Percentiles rank a stretch among this genome's conserved stretches.
Conservation (phyloP, 805 yeast genomes). For the Metschnikowia anglica region DNA sequence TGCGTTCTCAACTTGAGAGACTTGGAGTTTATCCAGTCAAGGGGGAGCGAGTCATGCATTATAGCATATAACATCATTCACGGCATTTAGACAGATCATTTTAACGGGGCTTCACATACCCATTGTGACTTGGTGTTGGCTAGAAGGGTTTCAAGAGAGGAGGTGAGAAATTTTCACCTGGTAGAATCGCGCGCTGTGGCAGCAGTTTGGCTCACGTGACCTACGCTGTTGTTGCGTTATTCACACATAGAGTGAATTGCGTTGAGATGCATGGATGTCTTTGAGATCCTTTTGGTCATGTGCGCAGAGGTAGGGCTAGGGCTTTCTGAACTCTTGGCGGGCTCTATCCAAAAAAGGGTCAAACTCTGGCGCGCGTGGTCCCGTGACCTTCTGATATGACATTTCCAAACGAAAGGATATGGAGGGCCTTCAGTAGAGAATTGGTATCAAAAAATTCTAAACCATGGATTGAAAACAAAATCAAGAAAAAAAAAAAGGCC, state of each 20-base stretch:
- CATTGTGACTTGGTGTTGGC: slow-evolving; percentile 21
- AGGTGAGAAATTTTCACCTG: slow-evolving; percentile 23
- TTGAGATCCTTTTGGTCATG: slow-evolving; percentile 10
- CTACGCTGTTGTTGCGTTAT: not conserved
- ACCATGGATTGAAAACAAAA: too few relatives aligned
- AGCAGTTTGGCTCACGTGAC: slow-evolving; percentile 13
- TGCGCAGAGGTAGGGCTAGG: slow-evolving; percentile 20
- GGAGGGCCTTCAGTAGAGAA: too few relatives aligned
- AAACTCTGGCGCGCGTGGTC: too few relatives aligned
- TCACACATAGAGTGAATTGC: not conserved
- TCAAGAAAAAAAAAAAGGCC: too few relatives aligned
- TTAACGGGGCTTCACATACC: slow-evolving; percentile 19
- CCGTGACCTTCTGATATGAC: too few relatives aligned
- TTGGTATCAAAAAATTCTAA: too few relatives aligned
- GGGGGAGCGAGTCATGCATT: too few relatives aligned
- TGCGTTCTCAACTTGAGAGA: too few relatives aligned
- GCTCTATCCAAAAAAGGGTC: not conserved
- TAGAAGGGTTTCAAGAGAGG: not conserved
- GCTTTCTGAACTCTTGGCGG: slow-evolving; percentile 10
- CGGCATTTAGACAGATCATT: not conserved
- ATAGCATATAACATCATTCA: not conserved
- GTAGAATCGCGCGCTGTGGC: slow-evolving; percentile 12
- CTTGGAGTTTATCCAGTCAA: too few relatives aligned
- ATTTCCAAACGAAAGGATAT: too few relatives aligned
- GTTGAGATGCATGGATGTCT: slow-evolving; percentile 6